phyloP scores from a whole-genome alignment of 176 grass and related monocot genomes.

The Carex cristatella region DNA sequence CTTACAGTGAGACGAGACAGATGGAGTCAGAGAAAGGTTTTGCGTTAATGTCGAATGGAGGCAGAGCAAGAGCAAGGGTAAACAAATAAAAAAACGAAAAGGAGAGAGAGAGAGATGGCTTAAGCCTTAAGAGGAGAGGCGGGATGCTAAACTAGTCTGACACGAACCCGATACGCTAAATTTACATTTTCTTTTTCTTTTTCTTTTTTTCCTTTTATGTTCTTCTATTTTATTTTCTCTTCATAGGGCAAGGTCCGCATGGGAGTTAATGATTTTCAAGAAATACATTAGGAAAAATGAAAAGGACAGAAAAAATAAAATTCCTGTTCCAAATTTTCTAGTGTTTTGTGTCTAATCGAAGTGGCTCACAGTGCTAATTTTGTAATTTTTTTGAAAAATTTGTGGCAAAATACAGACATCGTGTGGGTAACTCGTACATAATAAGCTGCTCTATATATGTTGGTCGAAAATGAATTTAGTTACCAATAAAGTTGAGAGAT shows the following conservation, averaged over 20 bases:
- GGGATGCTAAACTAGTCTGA: neutral
- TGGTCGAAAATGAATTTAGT: neutral
- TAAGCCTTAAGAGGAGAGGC: neutral
- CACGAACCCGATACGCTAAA: constrained; percentile 14
- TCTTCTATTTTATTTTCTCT: neutral
- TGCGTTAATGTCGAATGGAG: neutral
- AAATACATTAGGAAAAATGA: neutral
- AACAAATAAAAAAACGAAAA: neutral
- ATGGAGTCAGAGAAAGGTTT: neutral
- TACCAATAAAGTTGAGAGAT: no score
- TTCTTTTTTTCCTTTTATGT: neutral
- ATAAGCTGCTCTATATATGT: neutral
- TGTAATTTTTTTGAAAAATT: neutral
- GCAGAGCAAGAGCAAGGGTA: neutral
- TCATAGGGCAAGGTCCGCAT: neutral
- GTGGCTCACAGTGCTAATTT: neutral
- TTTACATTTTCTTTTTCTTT: neutral
- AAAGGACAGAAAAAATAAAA: neutral
- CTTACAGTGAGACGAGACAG: neutral
- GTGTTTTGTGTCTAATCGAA: neutral
- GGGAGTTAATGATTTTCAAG: neutral
- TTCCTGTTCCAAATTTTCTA: neutral
- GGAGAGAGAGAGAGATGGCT: neutral
- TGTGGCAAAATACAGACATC: neutral
- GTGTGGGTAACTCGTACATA: neutral